These are phyloP conservation scores for Ambrosia hybrid DNA, from an alignment of 140 eudicot genomes.

Conservation along the genomic window DNA sequence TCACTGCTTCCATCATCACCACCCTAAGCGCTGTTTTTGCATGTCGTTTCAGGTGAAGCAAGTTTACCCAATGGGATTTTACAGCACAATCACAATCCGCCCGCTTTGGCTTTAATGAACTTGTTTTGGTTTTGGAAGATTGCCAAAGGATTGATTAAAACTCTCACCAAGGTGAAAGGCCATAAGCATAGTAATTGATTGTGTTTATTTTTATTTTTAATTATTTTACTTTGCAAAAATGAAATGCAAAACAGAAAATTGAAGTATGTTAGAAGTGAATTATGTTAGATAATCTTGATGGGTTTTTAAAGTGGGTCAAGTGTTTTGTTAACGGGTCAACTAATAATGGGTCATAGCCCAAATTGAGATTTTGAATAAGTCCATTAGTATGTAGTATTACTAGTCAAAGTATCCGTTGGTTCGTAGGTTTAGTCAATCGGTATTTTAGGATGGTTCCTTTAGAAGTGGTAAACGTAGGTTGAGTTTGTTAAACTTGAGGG, in stretches of 20 bases:
- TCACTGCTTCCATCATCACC: constrained; percentile 1
- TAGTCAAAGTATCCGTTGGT: too few relatives aligned
- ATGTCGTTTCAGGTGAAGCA: constrained; percentile 52
- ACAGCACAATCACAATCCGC: constrained; percentile 54
- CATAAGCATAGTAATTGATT: constrained; percentile 36
- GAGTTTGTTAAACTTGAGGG: too few relatives aligned
- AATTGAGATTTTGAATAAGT: too few relatives aligned
- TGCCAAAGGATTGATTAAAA: constrained; percentile 56
- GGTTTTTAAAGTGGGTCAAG: too few relatives aligned
- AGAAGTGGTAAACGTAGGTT: too few relatives aligned
- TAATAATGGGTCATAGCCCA: too few relatives aligned
- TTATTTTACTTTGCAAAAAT: neutral
- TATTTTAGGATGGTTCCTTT: too few relatives aligned
- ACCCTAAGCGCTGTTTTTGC: neutral
- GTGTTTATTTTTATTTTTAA: neutral
- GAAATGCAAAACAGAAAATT: neutral
- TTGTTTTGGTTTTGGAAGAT: constrained; percentile 43
- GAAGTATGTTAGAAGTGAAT: neutral
- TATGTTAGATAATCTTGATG: too few relatives aligned
- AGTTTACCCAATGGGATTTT: constrained; percentile 51
- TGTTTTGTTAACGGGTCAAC: too few relatives aligned
- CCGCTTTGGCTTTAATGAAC: constrained; percentile 51
- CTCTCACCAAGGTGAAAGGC: constrained; percentile 38
- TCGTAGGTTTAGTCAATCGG: too few relatives aligned
- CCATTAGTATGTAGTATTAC: too few relatives aligned